phyloP scores from a whole-genome alignment of 202 grass and related monocot species.

The Hordeum pubiflorum region DNA sequence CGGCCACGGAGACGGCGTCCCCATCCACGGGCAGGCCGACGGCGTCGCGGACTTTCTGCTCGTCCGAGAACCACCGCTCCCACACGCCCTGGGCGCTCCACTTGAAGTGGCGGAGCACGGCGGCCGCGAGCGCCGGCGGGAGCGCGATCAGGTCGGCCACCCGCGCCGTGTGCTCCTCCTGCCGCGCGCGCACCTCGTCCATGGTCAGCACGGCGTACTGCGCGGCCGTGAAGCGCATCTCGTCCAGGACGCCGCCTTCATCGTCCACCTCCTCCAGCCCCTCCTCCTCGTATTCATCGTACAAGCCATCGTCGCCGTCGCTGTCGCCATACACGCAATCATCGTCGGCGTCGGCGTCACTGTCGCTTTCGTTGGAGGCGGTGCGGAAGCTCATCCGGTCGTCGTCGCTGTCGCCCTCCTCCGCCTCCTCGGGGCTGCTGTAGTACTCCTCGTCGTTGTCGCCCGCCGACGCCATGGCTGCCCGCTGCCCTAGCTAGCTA shows the following conservation, averaged over 20 bases:
- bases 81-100: not conserved
- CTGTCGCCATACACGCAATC: not conserved
- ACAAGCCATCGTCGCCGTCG: not conserved
- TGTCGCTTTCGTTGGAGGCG: not conserved
- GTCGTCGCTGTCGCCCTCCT: not conserved
- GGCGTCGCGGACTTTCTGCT: not conserved
- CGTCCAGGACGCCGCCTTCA: not conserved
- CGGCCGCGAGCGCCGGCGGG: not conserved
- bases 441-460: not conserved
- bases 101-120: not conserved
- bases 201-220: not conserved
- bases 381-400: not conserved
- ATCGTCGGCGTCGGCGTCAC: not conserved
- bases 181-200: not conserved
- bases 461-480: not conserved
- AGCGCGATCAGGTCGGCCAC: not conserved
- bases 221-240: no score
- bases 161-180: not conserved
- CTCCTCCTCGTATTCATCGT: not conserved
- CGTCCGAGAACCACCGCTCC: not conserved
- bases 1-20: not conserved
- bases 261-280: not conserved
- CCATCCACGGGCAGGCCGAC: not conserved
- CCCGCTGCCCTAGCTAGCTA: not conserved
- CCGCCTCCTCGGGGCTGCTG: not conserved